Percentiles rank a stretch among this genome's conserved stretches.
These are phyloP conservation scores for Penicillium manginii DNA, from an alignment of 495 filamentous ascomycete genomes.

Conservation along the genomic window DNA sequence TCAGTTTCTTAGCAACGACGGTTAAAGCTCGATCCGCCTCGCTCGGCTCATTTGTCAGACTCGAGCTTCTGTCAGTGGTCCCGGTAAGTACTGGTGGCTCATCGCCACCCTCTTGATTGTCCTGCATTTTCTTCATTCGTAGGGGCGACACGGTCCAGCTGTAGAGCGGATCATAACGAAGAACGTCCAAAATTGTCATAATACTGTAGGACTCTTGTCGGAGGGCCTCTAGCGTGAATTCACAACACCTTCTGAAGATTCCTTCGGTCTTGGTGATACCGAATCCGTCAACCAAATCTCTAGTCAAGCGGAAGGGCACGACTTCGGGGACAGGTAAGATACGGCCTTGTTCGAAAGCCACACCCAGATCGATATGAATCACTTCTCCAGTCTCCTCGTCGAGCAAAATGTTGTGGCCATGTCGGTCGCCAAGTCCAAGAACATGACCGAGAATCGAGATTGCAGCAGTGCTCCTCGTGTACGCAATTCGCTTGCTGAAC, in stretches of 20 bases:
- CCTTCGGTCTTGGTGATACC: constrained; percentile 94
- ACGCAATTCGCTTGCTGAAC: constrained; percentile 84
- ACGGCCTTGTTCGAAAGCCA: constrained; percentile 95
- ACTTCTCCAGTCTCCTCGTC: constrained; percentile 91
- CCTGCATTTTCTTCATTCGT: constrained; percentile 76
- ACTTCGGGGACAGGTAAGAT: constrained; percentile 92
- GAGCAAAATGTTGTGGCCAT: constrained; percentile 94
- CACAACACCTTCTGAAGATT: constrained; percentile 93
- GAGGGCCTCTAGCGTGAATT: constrained; percentile 93
- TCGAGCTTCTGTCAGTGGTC: constrained; percentile 40
- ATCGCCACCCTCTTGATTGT: constrained; percentile 57
- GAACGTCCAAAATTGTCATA: constrained; percentile 94
- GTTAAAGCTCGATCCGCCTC: constrained; percentile 91
- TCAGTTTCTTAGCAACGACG: constrained; percentile 92
- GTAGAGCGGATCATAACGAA: constrained; percentile 95
- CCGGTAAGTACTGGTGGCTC: constrained; percentile 40
- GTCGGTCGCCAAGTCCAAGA: constrained; percentile 91
- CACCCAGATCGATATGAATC: constrained; percentile 94
- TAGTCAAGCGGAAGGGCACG: constrained; percentile 92
- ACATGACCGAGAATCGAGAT: constrained; percentile 95
- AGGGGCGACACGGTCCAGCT: constrained; percentile 94
- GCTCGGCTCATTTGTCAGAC: constrained; percentile 71
- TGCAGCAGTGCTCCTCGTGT: constrained; percentile 89
- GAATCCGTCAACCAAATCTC: constrained; percentile 96
- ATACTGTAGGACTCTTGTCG: constrained; percentile 92